Conservation (phyloP, 2,329 filamentous ascomycete species). For the Curvularia spicifera region DNA sequence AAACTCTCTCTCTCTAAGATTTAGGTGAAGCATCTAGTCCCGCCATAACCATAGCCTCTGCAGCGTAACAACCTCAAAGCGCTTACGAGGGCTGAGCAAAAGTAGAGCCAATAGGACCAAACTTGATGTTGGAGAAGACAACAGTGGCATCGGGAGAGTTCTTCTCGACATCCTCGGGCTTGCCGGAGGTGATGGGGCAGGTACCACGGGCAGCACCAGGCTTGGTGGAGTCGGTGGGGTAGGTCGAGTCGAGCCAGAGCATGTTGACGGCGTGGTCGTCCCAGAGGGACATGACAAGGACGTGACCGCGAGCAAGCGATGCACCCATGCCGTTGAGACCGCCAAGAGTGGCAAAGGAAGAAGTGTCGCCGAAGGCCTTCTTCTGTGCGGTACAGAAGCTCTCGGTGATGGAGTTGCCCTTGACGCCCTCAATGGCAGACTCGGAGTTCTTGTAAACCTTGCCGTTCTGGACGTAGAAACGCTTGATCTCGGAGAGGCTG, state of each 20-base stretch:
- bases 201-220: slow-evolving; percentile 48
- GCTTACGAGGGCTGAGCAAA: slow-evolving; percentile 42
- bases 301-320: slow-evolving; percentile 65
- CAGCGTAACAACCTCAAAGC: background rate
- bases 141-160: slow-evolving; percentile 45
- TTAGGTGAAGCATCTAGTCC: background rate
- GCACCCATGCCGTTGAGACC: slow-evolving; percentile 63
- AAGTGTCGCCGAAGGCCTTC: slow-evolving; percentile 61
- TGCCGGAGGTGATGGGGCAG: slow-evolving; percentile 47
- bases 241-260: slow-evolving; percentile 76
- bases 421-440: slow-evolving; percentile 54
- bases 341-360: slow-evolving; percentile 62
- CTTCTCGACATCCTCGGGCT: slow-evolving; percentile 48
- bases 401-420: slow-evolving; percentile 62
- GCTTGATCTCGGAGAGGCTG: slow-evolving; percentile 54
- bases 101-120: slow-evolving; percentile 50
- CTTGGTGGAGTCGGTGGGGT: slow-evolving; percentile 56
- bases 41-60: background rate
- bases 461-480: slow-evolving; percentile 59
- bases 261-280: slow-evolving; percentile 72
- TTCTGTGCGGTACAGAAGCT: slow-evolving; percentile 65
- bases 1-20: slow-evolving; percentile 2
- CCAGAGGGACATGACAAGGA: slow-evolving; percentile 68
- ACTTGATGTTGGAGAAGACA: slow-evolving; percentile 51
- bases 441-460: slow-evolving; percentile 56